A percentile compares a stretch with the other conserved stretches of the same genome.
Conservation (phyloP, 2,329 filamentous ascomycete genomes). For the Fusarium sororula region DNA sequence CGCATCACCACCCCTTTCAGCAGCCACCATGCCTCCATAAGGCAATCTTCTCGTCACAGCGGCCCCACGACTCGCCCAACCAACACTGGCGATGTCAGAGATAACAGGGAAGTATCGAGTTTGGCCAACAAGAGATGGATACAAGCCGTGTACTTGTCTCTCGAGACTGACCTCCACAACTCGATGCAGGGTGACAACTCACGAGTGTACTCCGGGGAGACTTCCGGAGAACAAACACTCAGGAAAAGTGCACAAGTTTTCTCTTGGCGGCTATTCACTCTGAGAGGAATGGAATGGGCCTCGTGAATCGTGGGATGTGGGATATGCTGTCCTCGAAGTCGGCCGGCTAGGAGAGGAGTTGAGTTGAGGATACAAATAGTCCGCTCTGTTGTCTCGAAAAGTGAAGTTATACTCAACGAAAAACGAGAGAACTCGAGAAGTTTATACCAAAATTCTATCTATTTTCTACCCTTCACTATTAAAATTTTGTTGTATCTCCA, state of each 20-base stretch:
- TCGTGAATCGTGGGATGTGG: slow-evolving; percentile 10
- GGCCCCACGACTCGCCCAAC: slow-evolving; percentile 20
- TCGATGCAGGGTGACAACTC: slow-evolving; percentile 23
- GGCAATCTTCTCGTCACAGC: slow-evolving; percentile 10
- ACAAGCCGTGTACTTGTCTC: slow-evolving; percentile 13
- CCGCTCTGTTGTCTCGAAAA: background rate
- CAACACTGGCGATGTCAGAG: background rate
- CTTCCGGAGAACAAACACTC: slow-evolving; percentile 14
- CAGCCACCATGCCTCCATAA: slow-evolving; percentile 17
- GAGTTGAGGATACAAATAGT: slow-evolving; percentile 26
- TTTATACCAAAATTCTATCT: background rate
- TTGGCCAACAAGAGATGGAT: background rate
- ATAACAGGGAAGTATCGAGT: background rate
- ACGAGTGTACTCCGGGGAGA: slow-evolving; percentile 14
- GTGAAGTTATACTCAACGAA: background rate
- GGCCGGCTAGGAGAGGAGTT: background rate
- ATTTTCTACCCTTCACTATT: background rate
- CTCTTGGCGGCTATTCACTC: background rate
- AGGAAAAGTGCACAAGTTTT: background rate
- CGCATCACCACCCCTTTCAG: slow-evolving; percentile 19
- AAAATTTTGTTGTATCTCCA: background rate
- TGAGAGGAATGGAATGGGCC: background rate
- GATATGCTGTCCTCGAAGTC: slow-evolving; percentile 4
- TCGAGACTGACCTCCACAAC: slow-evolving; percentile 4
- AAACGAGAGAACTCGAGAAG: background rate